Evolutionary conservation across 352 stramenopile species (phyloP).

Genomic region (Globisporangium carolinianum): DNA sequence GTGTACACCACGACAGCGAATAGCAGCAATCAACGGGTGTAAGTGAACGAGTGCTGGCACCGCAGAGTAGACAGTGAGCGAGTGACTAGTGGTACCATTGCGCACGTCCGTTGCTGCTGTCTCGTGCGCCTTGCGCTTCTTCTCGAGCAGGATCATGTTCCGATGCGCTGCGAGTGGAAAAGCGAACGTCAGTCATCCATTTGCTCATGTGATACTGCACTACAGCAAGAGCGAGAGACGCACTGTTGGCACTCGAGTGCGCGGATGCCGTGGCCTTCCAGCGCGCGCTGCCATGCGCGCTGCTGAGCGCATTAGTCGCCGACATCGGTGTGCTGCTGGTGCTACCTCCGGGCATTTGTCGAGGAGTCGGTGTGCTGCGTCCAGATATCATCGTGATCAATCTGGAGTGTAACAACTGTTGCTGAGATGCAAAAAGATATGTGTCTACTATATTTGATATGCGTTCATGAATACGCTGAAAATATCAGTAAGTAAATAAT

Average conservation of each 20-base stretch:
- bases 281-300: conserved; percentile 6
- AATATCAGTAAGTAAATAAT: no score
- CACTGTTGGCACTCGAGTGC: conserved; percentile 20
- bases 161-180: conserved; percentile 18
- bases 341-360: no score
- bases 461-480: no score
- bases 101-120: conserved; percentile 37
- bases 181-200: not conserved
- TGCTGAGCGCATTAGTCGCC: not conserved
- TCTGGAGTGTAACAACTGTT: no score
- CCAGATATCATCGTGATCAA: no score
- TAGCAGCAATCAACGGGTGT: no score
- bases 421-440: no score
- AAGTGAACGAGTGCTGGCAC: no score
- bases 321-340: not conserved
- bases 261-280: conserved; percentile 12
- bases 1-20: not conserved
- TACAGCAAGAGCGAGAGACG: conserved; percentile 2
- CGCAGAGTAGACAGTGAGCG: not conserved
- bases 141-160: conserved; percentile 44
- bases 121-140: conserved; percentile 44
- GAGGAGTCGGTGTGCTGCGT: no score
- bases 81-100: conserved; percentile 18
- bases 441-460: no score
- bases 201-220: not conserved